Conservation (phyloP, 2,329 filamentous ascomycete genomes). For the Penicillium sp. region DNA sequence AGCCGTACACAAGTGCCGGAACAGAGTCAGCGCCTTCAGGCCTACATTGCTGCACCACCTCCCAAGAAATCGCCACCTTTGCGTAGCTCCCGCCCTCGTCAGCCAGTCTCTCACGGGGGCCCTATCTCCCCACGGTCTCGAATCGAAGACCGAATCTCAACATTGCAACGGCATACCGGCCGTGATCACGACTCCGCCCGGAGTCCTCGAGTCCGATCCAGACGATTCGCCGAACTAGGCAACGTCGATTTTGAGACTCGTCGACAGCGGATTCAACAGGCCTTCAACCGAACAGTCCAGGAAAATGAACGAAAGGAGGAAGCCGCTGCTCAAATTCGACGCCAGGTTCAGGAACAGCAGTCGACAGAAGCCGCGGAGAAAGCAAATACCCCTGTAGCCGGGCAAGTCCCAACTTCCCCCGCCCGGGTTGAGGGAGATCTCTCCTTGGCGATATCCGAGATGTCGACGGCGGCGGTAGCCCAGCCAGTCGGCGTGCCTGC, state of each 20-base stretch:
- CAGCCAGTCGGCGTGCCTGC: constrained; percentile 9
- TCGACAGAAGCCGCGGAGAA: constrained; percentile 35
- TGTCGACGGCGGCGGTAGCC: constrained; percentile 20
- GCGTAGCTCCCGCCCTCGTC: constrained; percentile 73
- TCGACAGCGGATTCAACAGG: constrained; percentile 73
- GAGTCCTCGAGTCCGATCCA: constrained; percentile 31
- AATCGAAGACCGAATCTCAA: constrained; percentile 53
- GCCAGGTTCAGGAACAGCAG: constrained; percentile 41
- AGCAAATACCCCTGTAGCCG: not conserved
- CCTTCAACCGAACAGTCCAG: constrained; percentile 76
- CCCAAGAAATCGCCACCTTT: constrained; percentile 72
- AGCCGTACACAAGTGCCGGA: constrained; percentile 36
- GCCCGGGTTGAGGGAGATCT: not conserved
- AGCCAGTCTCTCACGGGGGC: constrained; percentile 68
- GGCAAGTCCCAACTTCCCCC: not conserved
- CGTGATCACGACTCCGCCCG: constrained; percentile 24
- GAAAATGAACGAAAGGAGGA: constrained; percentile 57
- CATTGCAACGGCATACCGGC: constrained; percentile 35
- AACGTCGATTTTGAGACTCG: constrained; percentile 81
- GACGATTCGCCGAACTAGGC: constrained; percentile 56
- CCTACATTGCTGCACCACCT: constrained; percentile 64
- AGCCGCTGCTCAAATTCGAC: constrained; percentile 49
- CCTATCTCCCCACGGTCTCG: constrained; percentile 65
- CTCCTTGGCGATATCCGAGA: constrained; percentile 14
- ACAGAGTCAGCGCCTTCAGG: constrained; percentile 59